Evolutionary conservation across 2,329 filamentous ascomycete species (phyloP).

Genomic region (Nannizziopsis arthrosporioides): DNA sequence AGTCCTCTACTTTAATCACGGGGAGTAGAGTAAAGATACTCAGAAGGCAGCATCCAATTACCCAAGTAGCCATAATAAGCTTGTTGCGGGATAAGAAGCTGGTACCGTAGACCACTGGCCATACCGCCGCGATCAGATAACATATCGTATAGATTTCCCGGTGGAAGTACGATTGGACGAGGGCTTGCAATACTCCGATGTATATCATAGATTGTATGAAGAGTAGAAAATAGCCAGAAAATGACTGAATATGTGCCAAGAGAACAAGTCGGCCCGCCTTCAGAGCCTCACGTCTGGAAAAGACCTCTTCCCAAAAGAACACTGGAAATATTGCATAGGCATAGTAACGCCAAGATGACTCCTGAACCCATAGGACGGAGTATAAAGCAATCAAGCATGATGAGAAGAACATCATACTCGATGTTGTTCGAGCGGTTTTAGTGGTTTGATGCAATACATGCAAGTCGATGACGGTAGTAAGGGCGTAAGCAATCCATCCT

Average conservation of each 20-base stretch:
- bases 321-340: slow-evolving; percentile 85
- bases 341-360: slow-evolving; percentile 76
- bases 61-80: slow-evolving; percentile 58
- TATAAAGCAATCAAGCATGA: slow-evolving; percentile 65
- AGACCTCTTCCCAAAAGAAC: slow-evolving; percentile 93
- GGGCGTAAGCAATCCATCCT: slow-evolving; percentile 87
- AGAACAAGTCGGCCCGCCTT: slow-evolving; percentile 54
- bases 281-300: slow-evolving; percentile 61
- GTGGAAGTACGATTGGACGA: slow-evolving; percentile 84
- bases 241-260: slow-evolving; percentile 55
- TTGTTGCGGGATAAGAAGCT: slow-evolving; percentile 58
- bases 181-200: slow-evolving; percentile 62
- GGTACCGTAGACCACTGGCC: slow-evolving; percentile 64
- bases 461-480: slow-evolving; percentile 77
- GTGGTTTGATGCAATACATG: slow-evolving; percentile 67
- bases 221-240: slow-evolving; percentile 48
- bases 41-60: slow-evolving; percentile 66
- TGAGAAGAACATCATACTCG: slow-evolving; percentile 56
- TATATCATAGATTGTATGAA: slow-evolving; percentile 55
- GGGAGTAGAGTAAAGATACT: slow-evolving; percentile 81
- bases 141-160: slow-evolving; percentile 74
- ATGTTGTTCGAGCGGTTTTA: slow-evolving; percentile 49
- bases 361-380: slow-evolving; percentile 65
- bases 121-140: slow-evolving; percentile 64
- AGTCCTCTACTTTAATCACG: slow-evolving; percentile 71